phyloP scores from a whole-genome alignment of 1,284 basidiomycete genomes.

The Ceratobasidium sp. region DNA sequence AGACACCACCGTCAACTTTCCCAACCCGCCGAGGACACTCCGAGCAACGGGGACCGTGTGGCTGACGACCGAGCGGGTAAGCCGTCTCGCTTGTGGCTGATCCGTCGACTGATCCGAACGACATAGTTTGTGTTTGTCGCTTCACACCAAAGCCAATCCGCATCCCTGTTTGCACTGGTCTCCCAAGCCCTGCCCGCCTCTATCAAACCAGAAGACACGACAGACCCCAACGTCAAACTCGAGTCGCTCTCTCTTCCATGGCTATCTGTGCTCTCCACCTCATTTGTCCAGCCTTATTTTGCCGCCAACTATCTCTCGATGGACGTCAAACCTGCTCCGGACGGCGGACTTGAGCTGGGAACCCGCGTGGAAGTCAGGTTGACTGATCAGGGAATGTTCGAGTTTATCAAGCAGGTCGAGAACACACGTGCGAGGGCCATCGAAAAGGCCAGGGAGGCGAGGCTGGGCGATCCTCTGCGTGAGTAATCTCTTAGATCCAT shows the following conservation, averaged over 20 bases:
- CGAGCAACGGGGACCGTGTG: constrained; percentile 64
- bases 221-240: constrained; percentile 51
- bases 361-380: constrained; percentile 71
- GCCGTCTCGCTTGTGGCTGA: constrained; percentile 45
- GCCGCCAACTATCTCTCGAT: constrained; percentile 70
- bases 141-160: constrained; percentile 44
- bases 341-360: constrained; percentile 68
- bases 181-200: constrained; percentile 7
- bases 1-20: constrained; percentile 65
- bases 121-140: constrained; percentile 68
- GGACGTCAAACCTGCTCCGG: constrained; percentile 67
- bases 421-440: constrained; percentile 76
- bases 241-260: constrained; percentile 66
- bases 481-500: constrained; percentile 49
- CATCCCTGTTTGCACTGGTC: constrained; percentile 9
- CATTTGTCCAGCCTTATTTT: constrained; percentile 77
- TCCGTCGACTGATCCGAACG: constrained; percentile 3
- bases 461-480: constrained; percentile 71
- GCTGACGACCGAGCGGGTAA: constrained; percentile 75
- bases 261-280: constrained; percentile 67
- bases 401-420: constrained; percentile 72
- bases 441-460: constrained; percentile 70
- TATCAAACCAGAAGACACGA: constrained; percentile 38
- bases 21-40: constrained; percentile 59
- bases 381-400: constrained; percentile 70